phyloP scores from a whole-genome alignment of 768 basidiomycete species.

The Pisolithus orientalis region DNA sequence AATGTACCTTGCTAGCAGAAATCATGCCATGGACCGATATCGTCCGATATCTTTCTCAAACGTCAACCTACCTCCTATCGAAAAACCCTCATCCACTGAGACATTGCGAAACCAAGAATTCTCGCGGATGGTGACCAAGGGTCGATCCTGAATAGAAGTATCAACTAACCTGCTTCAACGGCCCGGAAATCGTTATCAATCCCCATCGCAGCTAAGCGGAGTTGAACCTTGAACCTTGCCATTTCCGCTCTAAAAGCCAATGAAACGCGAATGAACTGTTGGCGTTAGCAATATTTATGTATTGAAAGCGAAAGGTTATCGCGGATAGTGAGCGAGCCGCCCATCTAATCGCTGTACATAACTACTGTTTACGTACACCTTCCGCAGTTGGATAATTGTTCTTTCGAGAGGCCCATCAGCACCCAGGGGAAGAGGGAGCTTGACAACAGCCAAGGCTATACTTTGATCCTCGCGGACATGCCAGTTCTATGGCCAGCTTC shows the following conservation, averaged over 20 bases:
- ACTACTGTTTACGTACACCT: conserved; percentile 23
- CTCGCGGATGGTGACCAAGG: not conserved
- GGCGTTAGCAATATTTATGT: conserved; percentile 12
- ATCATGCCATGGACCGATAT: not conserved
- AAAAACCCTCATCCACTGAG: not conserved
- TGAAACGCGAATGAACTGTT: conserved; percentile 6
- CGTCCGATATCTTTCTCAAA: not conserved
- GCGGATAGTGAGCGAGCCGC: conserved; percentile 10
- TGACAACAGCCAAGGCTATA: not conserved
- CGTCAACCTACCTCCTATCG: not conserved
- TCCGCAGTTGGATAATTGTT: conserved; percentile 8
- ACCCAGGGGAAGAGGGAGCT: not conserved
- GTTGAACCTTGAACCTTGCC: not conserved
- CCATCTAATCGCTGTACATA: conserved; percentile 15
- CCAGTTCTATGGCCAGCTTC: too few relatives aligned
- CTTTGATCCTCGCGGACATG: not conserved
- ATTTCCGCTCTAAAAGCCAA: not conserved
- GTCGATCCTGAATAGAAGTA: not conserved
- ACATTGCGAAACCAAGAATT: too few relatives aligned
- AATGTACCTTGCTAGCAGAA: not conserved
- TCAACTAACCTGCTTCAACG: not conserved
- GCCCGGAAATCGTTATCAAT: not conserved
- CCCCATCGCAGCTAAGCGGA: not conserved
- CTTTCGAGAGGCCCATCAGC: conserved; percentile 2
- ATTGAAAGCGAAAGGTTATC: conserved; percentile 16